phyloP scores from a whole-genome alignment of 129 eudicot genomes.

The Lonicera japonica region DNA sequence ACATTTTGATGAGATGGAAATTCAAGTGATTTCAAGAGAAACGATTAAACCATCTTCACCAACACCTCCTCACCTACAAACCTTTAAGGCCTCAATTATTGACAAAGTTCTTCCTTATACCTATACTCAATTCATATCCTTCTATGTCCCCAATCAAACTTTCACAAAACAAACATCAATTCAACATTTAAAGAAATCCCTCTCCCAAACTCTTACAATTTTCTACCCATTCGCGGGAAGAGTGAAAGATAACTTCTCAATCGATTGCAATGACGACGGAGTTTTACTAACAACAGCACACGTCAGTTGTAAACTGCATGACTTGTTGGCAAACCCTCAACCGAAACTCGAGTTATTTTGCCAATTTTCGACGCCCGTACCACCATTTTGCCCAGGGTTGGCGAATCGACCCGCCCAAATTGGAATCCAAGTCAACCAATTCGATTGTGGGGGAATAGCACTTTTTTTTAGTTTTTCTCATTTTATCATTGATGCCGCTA shows the following conservation, averaged over 20 bases:
- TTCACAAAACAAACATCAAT: too few relatives aligned
- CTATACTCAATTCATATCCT: constrained; percentile 3
- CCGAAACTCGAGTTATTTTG: background rate
- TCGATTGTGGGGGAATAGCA: background rate
- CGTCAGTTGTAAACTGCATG: background rate
- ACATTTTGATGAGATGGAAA: constrained; percentile 7
- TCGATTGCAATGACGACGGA: constrained; percentile 33
- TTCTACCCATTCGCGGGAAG: constrained; percentile 33
- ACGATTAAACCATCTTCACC: constrained; percentile 28
- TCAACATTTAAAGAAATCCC: constrained; percentile 4
- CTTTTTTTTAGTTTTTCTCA: background rate
- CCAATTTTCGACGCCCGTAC: background rate
- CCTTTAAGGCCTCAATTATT: constrained; percentile 17
- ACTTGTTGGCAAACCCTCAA: constrained; percentile 13
- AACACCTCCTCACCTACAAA: constrained; percentile 20
- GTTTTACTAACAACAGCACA: constrained; percentile 10
- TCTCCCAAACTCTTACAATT: constrained; percentile 17
- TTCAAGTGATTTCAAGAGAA: constrained; percentile 22
- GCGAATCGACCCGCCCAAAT: background rate
- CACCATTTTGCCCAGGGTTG: background rate
- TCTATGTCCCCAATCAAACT: background rate
- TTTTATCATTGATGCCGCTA: background rate
- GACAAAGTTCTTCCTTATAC: constrained; percentile 19
- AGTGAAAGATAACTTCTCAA: background rate
- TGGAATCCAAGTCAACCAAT: background rate